Base-by-base conservation (phyloP, 805 yeast species). In the Candida montana region DNA sequence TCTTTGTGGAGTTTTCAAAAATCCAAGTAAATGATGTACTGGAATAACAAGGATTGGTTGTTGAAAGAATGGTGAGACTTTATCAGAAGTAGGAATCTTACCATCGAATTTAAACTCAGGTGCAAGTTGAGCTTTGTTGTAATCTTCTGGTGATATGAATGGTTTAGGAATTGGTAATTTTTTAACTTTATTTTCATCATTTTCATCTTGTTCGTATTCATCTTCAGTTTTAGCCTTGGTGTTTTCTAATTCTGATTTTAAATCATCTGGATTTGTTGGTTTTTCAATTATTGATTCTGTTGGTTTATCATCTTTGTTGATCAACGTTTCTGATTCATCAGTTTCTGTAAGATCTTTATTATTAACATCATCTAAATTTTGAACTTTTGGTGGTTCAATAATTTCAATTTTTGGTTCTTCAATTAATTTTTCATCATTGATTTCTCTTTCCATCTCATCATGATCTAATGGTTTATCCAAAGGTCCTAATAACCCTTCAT, bases 401-500 rank as follows among this genome's bases (percentile, higher is more conserved):
- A 40, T 9, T 7, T 21, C 24, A 21, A 7, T 21, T 9, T n/a
- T n/a, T n/a, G n/a, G n/a, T n/a, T n/a, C 24, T 7, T 21, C 24
- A 21, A 7, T 21, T 9, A 21, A 6, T 7, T 7, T 21, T 9
- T 21, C 24, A 21, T 21, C 24, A 6, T 21, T 21, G 9, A 21
- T 21, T 21, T 21, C 27, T 10, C 35, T 40, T 11, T 44, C 52
- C 21, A 46, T 19, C 13, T 53, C 57, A n/a, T 35, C 37, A 39
- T 48, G 43, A 12, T 49, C 55, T n/a, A 53, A 2, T 29, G 83
- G 78, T 42, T 67, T 62, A 13, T 75, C 88, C 44, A 91, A 66
- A 2, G 98, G 98, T 0, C 99, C 99, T 35, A 93, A 63, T 58
- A 93, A 71, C 6, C 99, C 99, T 66, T 93, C 99, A 53, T 93